Base-by-base conservation (phyloP, 345 rosid species). In the Euphorbia pulcherrima region DNA sequence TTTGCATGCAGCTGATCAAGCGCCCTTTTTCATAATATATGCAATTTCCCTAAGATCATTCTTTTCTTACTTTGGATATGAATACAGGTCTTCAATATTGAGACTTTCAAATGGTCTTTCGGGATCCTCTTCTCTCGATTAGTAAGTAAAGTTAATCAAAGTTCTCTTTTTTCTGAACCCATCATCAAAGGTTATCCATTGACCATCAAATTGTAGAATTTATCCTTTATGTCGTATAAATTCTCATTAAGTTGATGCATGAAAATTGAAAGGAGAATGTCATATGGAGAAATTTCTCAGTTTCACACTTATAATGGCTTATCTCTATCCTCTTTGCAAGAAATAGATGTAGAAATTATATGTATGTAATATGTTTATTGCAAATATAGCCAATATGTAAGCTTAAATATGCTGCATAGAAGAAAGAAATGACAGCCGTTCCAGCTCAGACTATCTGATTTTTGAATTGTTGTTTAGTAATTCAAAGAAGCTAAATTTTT, bases 61-160 rank as follows among this genome's bases (percentile, higher is more conserved):
- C 60, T 60, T 72, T 0, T 72, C 62, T 68, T 61, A 77, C 60
- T 41, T 51, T 78, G 67, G 62, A 58, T 48, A 17, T 56, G 64
- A 59, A 46, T 76, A 56, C 82, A 93, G 97, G 92, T 87, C 54
- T 93, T 86, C 79, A 93, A 93, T 75, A 68, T 86, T 58, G 97
- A 90, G 74, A 86, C 91, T 17, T 93, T 93, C 87, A 90, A 71
- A 72, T 93, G 98, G 98, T 90, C 98, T 55, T 90, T 93, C 60
- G 97, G 98, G 59, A 93, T 93, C 70, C 87, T 93, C 48, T 90
- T 93, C 85, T 93, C 98, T 40, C 91, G 97, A 60, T 83, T 93
- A 95, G 98, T 93, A 81, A 83, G 97, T 59, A 23, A 64, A 50
- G 13, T 71, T 77, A 4, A 23, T 23, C 44, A 30, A 20, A 23